Conservation (phyloP, 23 red algal genomes). For the Agarophyton chilense region DNA sequence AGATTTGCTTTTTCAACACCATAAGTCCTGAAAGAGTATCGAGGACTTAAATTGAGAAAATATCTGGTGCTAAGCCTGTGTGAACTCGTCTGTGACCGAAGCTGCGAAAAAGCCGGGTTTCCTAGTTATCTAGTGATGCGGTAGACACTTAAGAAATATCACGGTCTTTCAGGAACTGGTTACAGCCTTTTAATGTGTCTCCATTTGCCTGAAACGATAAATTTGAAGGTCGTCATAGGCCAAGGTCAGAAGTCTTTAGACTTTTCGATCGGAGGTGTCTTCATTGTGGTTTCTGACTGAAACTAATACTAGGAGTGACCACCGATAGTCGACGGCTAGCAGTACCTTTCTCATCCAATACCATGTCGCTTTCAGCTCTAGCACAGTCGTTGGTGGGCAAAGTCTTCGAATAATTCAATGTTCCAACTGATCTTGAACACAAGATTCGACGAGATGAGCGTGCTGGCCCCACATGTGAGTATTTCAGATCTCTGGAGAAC, state of each 20-base stretch:
- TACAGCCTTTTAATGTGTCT: no score
- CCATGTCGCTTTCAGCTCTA: no score
- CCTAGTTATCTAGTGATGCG: neutral
- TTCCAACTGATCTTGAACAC: neutral
- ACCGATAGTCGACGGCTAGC: no score
- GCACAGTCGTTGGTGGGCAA: neutral
- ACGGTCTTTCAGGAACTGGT: no score
- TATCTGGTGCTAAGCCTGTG: neutral
- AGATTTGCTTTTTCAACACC: neutral
- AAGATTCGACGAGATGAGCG: neutral
- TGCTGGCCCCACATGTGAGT: neutral
- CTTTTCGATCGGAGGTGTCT: no score
- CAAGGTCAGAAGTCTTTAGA: neutral
- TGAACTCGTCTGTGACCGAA: slow-evolving; percentile 24
- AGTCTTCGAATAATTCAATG: neutral
- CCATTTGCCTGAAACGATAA: neutral
- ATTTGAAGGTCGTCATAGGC: neutral
- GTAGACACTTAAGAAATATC: neutral
- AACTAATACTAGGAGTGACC: no score
- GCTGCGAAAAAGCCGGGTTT: slow-evolving; percentile 16
- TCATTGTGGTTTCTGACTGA: no score
- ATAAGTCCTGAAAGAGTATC: neutral
- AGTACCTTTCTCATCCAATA: no score
- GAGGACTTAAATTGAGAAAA: neutral
- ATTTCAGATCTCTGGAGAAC: neutral